Base-by-base conservation (phyloP, 768 basidiomycete species). In the Lentinula sp. region DNA sequence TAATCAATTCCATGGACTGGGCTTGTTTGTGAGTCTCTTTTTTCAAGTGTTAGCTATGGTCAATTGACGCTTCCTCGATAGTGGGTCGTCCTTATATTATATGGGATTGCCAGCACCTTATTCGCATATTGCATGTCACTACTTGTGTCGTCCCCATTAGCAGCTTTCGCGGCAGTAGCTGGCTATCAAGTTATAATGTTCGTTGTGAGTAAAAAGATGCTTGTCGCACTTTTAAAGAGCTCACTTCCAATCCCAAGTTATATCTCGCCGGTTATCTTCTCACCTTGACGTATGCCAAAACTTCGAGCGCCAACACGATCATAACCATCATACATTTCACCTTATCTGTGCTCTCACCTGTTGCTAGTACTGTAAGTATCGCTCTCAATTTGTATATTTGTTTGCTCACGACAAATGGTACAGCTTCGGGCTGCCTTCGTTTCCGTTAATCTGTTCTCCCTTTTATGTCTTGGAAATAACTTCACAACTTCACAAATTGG, bases 141-240 rank as follows among this genome's bases (percentile, higher is more conserved):
- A 15, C 67, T 85, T 58, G 81, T 83, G 59, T 69, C 81, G 1
- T 88, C 88, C 0, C 85, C 89, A 10, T 74, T 93, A 28, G 85
- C 87, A 3, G 85, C 89, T 2, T 92, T 91, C 64, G 89, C 91
- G 0, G 73, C 79, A 5, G 81, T 85, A 13, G 90, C 90, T 4
- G 89, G 83, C 15, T 89, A 87, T 67, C 88, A 91, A 64, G 79
- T 90, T 45, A 71, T 91, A 58, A 81, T 90, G 71, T 91, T 85
- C 67, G 66, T 88, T 45, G 87, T 91, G 69, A 70, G 87, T 79
- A 51, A 20, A 42, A 18, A 5, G 8, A 41, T 12, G 20, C 33
- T 18, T 15, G 33, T 8, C 2, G 3, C 18, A 9, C 33, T 49
- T 52, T 48, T 5, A 9, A 13, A 16, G 9, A 16, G 9, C 13